A percentile compares a stretch with the other conserved stretches of the same genome.
Evolutionary conservation across 2,329 filamentous ascomycete genomes (phyloP).

Genomic region (Mariannaea sp.): DNA sequence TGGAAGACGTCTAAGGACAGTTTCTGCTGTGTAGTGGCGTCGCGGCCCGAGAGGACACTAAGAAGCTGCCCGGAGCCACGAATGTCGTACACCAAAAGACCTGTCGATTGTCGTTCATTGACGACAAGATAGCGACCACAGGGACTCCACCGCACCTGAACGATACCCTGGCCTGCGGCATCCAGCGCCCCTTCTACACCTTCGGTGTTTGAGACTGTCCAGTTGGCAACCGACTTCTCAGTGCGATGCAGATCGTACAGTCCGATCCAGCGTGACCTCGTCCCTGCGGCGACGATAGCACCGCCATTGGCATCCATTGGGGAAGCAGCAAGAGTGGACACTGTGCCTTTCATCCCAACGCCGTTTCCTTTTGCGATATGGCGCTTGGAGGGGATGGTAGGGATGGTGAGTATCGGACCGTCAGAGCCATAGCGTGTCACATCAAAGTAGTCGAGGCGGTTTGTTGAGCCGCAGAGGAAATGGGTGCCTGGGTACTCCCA

Average conservation of each 20-base stretch:
- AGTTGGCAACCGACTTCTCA: constrained; percentile 60
- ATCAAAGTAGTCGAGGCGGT: constrained; percentile 65
- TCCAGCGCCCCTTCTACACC: constrained; percentile 54
- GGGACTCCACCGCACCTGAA: constrained; percentile 64
- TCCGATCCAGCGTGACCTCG: constrained; percentile 66
- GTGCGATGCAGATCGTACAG: constrained; percentile 64
- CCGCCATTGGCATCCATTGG: constrained; percentile 41
- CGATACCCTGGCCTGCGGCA: constrained; percentile 65
- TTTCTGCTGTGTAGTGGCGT: constrained; percentile 59
- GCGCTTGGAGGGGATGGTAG: constrained; percentile 65
- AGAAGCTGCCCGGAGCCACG: constrained; percentile 63
- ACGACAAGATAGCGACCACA: constrained; percentile 67
- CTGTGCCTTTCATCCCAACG: constrained; percentile 66
- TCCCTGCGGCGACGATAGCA: constrained; percentile 62
- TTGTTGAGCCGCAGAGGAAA: constrained; percentile 65
- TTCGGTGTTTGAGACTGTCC: constrained; percentile 63
- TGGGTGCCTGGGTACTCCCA: constrained; percentile 62
- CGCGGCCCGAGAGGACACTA: constrained; percentile 56
- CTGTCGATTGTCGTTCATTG: constrained; percentile 61
- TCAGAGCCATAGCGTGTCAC: constrained; percentile 56
- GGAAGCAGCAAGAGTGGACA: constrained; percentile 60
- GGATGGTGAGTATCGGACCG: constrained; percentile 57
- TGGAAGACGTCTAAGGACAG: constrained; percentile 61
- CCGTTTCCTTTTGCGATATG: constrained; percentile 64
- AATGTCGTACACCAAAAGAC: constrained; percentile 66